Conservation (phyloP, 306 rosid species). For the Ormosia semicastrata region DNA sequence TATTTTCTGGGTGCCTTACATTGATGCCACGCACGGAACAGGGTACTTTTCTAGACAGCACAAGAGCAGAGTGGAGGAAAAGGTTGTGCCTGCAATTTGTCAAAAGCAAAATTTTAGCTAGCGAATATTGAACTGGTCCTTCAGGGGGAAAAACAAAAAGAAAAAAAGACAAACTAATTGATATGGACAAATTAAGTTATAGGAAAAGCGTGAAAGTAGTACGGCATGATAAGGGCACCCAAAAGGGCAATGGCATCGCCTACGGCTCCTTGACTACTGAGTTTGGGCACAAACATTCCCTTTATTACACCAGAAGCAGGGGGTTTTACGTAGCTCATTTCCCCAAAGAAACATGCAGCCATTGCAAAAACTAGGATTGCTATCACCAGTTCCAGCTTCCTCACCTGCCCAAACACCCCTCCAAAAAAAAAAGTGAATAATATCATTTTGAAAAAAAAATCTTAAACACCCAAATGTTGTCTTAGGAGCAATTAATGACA, state of each 20-base stretch:
- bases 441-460: neutral
- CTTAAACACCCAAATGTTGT: no score
- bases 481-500: no score
- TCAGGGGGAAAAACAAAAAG: neutral
- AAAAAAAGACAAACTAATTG: neutral
- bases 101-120: neutral
- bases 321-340: constrained; percentile 80
- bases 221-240: constrained; percentile 97
- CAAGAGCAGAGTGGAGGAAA: constrained; percentile 93
- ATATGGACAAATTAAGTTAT: neutral
- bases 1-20: constrained; percentile 34
- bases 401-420: constrained; percentile 33
- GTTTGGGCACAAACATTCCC: constrained; percentile 74
- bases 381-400: constrained; percentile 79
- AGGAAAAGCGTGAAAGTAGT: constrained; percentile 9
- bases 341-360: constrained; percentile 92
- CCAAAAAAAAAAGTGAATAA: neutral
- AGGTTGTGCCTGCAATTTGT: constrained; percentile 75
- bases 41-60: constrained; percentile 77
- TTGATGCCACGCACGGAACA: constrained; percentile 72
- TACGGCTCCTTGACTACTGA: constrained; percentile 60
- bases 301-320: constrained; percentile 38
- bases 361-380: constrained; percentile 55
- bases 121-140: neutral
- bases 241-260: constrained; percentile 86